phyloP scores from a whole-genome alignment of 2,329 filamentous ascomycete genomes.

The Fusarium foetens region DNA sequence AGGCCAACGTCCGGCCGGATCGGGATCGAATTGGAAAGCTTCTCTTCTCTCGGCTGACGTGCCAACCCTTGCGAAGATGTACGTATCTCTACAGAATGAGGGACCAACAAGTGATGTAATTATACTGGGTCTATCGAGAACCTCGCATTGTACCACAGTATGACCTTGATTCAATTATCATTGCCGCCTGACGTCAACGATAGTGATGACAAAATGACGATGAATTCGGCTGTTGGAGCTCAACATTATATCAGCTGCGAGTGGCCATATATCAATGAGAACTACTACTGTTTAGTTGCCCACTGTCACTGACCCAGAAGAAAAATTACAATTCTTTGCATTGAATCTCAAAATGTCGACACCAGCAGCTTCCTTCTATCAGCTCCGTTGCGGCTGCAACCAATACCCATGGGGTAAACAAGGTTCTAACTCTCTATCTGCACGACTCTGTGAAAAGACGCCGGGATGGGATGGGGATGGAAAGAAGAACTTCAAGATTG shows the following conservation, averaged over 20 bases:
- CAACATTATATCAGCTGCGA: background rate
- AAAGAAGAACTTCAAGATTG: slow-evolving; percentile 64
- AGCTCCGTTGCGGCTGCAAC: slow-evolving; percentile 60
- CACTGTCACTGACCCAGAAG: background rate
- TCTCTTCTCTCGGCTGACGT: background rate
- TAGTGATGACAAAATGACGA: slow-evolving; percentile 40
- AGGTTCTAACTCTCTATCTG: slow-evolving; percentile 73
- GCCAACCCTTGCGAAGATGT: slow-evolving; percentile 15
- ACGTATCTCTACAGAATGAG: background rate
- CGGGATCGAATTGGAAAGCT: slow-evolving; percentile 5
- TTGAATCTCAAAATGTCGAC: slow-evolving; percentile 30
- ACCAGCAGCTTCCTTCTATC: slow-evolving; percentile 51
- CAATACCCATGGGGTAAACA: slow-evolving; percentile 78
- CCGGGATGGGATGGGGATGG: slow-evolving; percentile 55
- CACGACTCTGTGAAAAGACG: slow-evolving; percentile 71
- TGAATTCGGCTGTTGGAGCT: background rate
- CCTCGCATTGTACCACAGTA: background rate
- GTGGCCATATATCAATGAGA: background rate
- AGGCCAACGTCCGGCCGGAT: slow-evolving; percentile 24
- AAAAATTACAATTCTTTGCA: background rate
- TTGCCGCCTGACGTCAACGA: slow-evolving; percentile 38
- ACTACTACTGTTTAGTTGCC: too few relatives aligned
- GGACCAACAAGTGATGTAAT: slow-evolving; percentile 28
- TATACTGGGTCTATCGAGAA: slow-evolving; percentile 20
- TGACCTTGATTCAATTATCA: slow-evolving; percentile 10